Conservation (phyloP, 1,139 yeast genomes). For the Diutina siamensis region DNA sequence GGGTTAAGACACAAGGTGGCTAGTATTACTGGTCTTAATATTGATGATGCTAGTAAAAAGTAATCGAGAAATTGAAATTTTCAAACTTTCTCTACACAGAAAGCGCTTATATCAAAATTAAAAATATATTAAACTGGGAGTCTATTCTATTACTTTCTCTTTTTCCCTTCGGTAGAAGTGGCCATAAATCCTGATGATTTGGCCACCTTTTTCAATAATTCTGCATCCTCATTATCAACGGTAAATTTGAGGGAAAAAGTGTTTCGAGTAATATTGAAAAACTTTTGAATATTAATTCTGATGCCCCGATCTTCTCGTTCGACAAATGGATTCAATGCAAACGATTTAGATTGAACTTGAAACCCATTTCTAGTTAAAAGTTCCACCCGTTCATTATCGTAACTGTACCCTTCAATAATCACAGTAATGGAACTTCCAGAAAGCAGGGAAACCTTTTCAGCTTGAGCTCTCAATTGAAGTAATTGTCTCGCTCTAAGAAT, state of each 20-base stretch:
- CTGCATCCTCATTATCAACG: conserved; percentile 13
- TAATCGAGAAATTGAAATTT: background rate
- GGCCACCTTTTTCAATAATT: conserved; percentile 11
- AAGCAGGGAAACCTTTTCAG: conserved; percentile 14
- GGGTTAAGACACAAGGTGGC: conserved; percentile 39
- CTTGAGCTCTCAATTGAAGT: conserved; percentile 19
- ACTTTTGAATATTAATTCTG: conserved; percentile 12
- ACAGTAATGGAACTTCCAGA: conserved; percentile 25
- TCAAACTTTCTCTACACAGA: no score
- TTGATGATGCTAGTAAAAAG: conserved; percentile 51
- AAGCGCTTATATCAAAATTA: no score
- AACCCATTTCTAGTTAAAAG: conserved; percentile 19
- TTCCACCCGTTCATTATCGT: conserved; percentile 30
- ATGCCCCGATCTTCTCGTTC: conserved; percentile 16
- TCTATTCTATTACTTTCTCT: background rate
- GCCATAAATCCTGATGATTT: conserved; percentile 6
- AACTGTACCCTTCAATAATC: conserved; percentile 36
- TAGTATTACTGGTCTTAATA: conserved; percentile 54
- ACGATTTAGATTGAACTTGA: conserved; percentile 22
- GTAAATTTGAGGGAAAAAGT: conserved; percentile 29
- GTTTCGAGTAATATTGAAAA: conserved; percentile 35
- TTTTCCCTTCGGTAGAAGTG: background rate
- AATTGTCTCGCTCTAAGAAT: conserved; percentile 35
- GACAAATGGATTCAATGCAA: conserved; percentile 10
- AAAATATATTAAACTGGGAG: no score